A percentile compares a stretch with the other conserved stretches of the same genome.
phyloP scores from a whole-genome alignment of 306 rosid genomes.

The Corylus avellana region DNA sequence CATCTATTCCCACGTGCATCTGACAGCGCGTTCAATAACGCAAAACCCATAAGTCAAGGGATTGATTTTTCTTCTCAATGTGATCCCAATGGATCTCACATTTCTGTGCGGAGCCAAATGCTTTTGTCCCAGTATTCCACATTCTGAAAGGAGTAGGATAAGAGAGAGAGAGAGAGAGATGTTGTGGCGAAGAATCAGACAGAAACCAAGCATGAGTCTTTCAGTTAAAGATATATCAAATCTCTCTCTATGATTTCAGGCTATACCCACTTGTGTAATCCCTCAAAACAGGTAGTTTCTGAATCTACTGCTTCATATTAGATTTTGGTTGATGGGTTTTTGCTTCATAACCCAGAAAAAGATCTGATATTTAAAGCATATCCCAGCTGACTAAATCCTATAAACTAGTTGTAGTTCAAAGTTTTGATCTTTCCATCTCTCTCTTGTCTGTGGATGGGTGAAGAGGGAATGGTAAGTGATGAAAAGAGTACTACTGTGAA shows the following conservation, averaged over 20 bases:
- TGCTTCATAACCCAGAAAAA: slow-evolving; percentile 5
- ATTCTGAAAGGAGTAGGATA: not conserved
- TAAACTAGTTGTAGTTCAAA: not conserved
- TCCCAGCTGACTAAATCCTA: slow-evolving; percentile 12
- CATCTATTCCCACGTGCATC: not conserved
- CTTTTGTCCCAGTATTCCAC: not conserved
- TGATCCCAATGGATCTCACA: not conserved
- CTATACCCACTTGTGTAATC: not conserved
- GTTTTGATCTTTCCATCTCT: slow-evolving; percentile 3
- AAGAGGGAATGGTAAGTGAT: slow-evolving; percentile 43
- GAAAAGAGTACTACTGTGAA: slow-evolving; percentile 27
- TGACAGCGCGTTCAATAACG: not conserved
- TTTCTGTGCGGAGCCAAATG: not conserved
- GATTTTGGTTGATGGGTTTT: not conserved
- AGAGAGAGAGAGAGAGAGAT: not conserved
- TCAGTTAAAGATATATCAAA: not conserved
- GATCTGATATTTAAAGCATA: slow-evolving; percentile 13
- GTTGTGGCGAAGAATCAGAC: not conserved
- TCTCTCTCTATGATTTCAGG: not conserved
- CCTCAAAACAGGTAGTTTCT: slow-evolving; percentile 13
- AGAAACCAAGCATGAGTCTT: not conserved
- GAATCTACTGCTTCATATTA: not conserved
- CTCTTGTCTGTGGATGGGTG: slow-evolving; percentile 42
- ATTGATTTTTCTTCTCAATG: slow-evolving; percentile 3
- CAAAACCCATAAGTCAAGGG: not conserved